Percentiles rank a stretch among this genome's conserved stretches.
These are phyloP conservation scores for Penicillium parvum DNA, from an alignment of 495 filamentous ascomycete species.

Conservation along the genomic window DNA sequence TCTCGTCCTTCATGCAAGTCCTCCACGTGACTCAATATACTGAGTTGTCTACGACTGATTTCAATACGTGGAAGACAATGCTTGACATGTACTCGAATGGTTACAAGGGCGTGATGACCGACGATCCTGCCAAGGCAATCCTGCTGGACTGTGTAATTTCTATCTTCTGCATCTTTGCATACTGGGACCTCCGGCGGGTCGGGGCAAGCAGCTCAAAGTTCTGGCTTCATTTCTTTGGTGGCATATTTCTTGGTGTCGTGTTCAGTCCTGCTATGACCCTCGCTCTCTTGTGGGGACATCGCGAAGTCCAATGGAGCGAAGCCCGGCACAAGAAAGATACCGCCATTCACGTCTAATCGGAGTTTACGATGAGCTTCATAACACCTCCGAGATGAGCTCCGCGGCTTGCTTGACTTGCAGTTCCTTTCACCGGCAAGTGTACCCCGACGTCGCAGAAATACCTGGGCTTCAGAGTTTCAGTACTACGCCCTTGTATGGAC, in stretches of 20 bases:
- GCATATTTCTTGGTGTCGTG: background rate
- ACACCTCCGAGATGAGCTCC: no score
- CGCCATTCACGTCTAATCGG: no score
- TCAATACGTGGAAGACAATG: background rate
- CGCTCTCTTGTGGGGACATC: no score
- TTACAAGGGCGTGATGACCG: background rate
- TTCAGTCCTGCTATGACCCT: background rate
- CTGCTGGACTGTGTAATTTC: background rate
- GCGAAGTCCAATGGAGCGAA: no score
- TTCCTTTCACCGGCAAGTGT: background rate
- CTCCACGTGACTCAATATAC: no score
- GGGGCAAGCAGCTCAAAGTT: background rate
- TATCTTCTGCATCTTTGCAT: constrained; percentile 1
- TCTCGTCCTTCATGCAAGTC: no score
- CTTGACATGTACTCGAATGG: background rate
- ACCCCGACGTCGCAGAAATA: constrained; percentile 6
- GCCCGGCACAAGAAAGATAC: no score
- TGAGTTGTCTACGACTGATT: no score
- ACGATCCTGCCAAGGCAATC: background rate
- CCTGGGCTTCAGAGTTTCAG: background rate
- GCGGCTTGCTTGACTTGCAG: background rate
- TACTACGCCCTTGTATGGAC: background rate
- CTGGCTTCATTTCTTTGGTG: background rate
- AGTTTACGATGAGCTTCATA: background rate
- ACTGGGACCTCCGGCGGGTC: constrained; percentile 8